Base-by-base conservation (phyloP, 164 flowering plant species). In the Houttuynia cordata region DNA sequence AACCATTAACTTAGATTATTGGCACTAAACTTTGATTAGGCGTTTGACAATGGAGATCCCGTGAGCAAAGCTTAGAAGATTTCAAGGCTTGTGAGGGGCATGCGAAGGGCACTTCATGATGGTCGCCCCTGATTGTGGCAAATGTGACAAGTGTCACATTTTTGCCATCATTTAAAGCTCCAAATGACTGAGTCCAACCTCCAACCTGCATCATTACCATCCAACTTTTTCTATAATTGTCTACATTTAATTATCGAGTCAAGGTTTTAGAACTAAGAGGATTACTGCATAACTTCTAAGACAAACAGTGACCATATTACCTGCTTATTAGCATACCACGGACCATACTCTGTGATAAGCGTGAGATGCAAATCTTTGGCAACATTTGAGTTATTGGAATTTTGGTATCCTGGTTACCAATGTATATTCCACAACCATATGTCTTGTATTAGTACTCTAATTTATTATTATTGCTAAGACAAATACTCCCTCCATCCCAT, bases 51-150 rank as follows among this genome's bases (percentile, higher is more conserved):
- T 54, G 64, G 75, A 20, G 71, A 40, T 58, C 76, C 77, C 12
- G 18, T 62, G 0, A 77, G 64, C 24, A 80, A 76, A 45, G 76
- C 68, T 50, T 21, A 23, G 65, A 78, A 80, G 71, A 78, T 56
- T 7, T 76, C 63, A 24, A 78, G 0, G 80, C 80, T 56, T 70
- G 74, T 0, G 80, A 74, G 13, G 80, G 81, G 9, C 76, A 71
- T n/a, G 81, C 74, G 63, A 74, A 78, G 1, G 84, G 80, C 25
- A 80, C 83, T 54, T 74, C 75, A 69, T 80, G 81, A 21, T 76
- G 78, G 17, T 68, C 83, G 5, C 83, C 83, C 24, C 79, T 70
- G 2, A 75, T 79, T 9, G 83, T 80, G 8, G 83, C 79, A 52
- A 9, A 75, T 24, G 79, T 75, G 25, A 75, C 61, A 58, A 69